Evolutionary conservation across 2,329 filamentous ascomycete species (phyloP).

Genomic region (Rhinocladiella mackenziei): DNA sequence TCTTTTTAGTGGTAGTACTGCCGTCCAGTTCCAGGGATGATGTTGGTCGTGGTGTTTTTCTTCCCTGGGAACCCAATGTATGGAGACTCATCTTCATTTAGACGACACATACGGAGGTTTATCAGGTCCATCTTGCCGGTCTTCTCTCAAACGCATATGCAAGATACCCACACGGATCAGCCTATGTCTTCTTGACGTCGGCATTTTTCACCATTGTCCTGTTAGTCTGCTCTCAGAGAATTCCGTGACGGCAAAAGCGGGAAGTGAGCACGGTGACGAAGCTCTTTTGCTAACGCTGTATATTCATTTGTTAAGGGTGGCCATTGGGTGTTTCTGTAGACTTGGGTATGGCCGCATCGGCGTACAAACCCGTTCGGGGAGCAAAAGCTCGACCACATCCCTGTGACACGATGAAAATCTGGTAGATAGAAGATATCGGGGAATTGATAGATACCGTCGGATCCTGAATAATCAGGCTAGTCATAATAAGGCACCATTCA

Average conservation of each 20-base stretch:
- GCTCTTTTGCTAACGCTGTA: too few species aligned
- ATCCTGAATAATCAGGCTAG: too few species aligned
- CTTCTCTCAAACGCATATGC: conserved; percentile 75
- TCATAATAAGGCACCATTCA: too few species aligned
- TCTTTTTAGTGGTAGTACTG: too few species aligned
- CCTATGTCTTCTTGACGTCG: conserved; percentile 77
- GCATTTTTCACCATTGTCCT: conserved; percentile 73
- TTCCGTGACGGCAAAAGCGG: conserved; percentile 22
- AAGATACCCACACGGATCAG: conserved; percentile 66
- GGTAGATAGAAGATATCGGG: too few species aligned
- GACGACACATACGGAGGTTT: too few species aligned
- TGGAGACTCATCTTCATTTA: too few species aligned
- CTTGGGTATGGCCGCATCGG: too few species aligned
- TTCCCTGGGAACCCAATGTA: conserved; percentile 60
- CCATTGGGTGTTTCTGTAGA: conserved; percentile 46
- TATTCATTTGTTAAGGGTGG: conserved; percentile 46
- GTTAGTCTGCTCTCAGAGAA: conserved; percentile 45
- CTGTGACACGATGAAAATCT: too few species aligned
- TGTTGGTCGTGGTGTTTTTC: conserved; percentile 67
- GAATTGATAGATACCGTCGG: too few species aligned
- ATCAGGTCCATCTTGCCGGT: conserved; percentile 69
- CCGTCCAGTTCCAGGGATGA: conserved; percentile 71
- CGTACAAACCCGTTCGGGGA: too few species aligned
- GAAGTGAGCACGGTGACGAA: conserved; percentile 36
- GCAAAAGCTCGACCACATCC: too few species aligned